Evolutionary conservation across 129 eudicot genomes (phyloP).

Genomic region (Erigeron canadensis): DNA sequence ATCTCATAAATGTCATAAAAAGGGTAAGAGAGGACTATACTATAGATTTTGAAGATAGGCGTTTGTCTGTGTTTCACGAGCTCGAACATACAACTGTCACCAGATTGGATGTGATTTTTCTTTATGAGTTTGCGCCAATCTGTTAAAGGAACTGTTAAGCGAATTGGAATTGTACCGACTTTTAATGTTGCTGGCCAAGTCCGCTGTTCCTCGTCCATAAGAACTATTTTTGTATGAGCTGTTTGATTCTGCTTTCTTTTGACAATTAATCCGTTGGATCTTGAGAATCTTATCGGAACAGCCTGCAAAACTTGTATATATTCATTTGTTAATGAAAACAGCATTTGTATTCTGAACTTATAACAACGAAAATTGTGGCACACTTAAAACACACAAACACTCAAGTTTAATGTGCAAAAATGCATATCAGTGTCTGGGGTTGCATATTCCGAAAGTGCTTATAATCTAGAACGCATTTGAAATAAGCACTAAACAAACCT

Average conservation of each 20-base stretch:
- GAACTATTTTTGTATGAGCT: neutral
- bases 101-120: conserved; percentile 11
- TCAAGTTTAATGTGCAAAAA: no score
- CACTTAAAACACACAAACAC: neutral
- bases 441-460: no score
- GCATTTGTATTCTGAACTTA: no score
- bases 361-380: no score
- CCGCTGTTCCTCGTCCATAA: conserved; percentile 20
- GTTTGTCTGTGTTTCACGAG: conserved; percentile 12
- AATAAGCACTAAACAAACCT: no score
- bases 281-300: conserved; percentile 24
- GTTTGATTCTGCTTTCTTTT: neutral
- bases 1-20: neutral
- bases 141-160: neutral
- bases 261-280: conserved; percentile 23
- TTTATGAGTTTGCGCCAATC: conserved; percentile 5
- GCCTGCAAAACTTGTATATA: conserved; percentile 19
- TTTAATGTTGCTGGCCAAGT: conserved; percentile 21
- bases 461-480: no score
- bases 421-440: no score
- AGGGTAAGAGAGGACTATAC: conserved; percentile 14
- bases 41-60: conserved; percentile 15
- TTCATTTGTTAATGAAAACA: neutral
- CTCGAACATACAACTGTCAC: conserved; percentile 27
- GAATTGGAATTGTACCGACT: neutral